Conservation (phyloP, 225 moss, liverwort and hornwort species). For the Marchantia paleacea region DNA sequence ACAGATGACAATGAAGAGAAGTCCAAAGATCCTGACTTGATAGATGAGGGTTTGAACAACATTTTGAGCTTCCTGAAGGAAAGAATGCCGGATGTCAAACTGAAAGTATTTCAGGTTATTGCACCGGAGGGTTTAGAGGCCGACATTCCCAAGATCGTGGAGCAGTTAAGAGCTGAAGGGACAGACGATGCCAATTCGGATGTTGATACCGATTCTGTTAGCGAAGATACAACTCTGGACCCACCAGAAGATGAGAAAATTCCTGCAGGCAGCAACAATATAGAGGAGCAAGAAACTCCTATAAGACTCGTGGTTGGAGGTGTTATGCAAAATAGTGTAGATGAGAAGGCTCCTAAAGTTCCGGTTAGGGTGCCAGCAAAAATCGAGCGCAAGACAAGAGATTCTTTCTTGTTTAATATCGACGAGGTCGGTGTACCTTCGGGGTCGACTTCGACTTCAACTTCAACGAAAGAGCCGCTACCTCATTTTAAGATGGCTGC, state of each 20-base stretch:
- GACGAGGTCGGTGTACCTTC: slow-evolving; percentile 60
- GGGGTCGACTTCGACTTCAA: slow-evolving; percentile 30
- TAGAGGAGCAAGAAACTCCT: slow-evolving; percentile 68
- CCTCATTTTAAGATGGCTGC: slow-evolving; percentile 93
- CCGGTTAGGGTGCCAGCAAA: slow-evolving; percentile 91
- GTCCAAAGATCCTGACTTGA: slow-evolving; percentile 63
- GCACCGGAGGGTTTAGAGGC: slow-evolving; percentile 85
- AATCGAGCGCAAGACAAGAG: slow-evolving; percentile 65
- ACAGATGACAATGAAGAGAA: slow-evolving; percentile 65
- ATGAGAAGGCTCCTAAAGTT: slow-evolving; percentile 71
- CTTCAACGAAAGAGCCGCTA: slow-evolving; percentile 60
- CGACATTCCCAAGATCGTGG: slow-evolving; percentile 85
- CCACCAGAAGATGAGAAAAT: slow-evolving; percentile 66
- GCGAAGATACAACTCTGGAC: slow-evolving; percentile 55
- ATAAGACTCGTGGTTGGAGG: slow-evolving; percentile 95
- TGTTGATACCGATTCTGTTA: slow-evolving; percentile 48
- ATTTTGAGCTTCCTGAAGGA: slow-evolving; percentile 96
- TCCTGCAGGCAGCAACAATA: slow-evolving; percentile 47
- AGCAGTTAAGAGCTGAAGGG: slow-evolving; percentile 84
- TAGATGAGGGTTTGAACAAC: slow-evolving; percentile 90
- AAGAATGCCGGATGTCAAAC: slow-evolving; percentile 93
- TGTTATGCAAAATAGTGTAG: slow-evolving; percentile 74
- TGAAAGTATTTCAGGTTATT: slow-evolving; percentile 90
- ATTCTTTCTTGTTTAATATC: slow-evolving; percentile 81
- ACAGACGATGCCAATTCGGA: slow-evolving; percentile 51